Evolutionary conservation across 2,329 filamentous ascomycete species (phyloP).

Genomic region (Elsinoe australis): DNA sequence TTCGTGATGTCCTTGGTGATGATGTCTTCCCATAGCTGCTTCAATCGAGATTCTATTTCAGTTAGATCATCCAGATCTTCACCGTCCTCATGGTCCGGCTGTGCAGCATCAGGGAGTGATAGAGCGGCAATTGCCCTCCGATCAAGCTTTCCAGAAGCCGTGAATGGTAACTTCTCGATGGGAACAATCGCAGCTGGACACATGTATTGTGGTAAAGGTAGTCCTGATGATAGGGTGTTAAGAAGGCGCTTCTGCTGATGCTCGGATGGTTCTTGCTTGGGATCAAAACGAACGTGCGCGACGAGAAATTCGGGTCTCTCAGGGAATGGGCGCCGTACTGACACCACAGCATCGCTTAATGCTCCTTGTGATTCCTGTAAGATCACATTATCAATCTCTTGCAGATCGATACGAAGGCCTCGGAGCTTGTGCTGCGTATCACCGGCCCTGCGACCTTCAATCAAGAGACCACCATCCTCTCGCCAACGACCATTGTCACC

Average conservation of each 20-base stretch:
- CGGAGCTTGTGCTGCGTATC: constrained; percentile 43
- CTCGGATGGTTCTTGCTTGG: background rate
- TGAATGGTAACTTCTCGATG: constrained; percentile 27
- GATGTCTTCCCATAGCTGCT: background rate
- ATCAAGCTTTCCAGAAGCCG: constrained; percentile 28
- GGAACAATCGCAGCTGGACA: constrained; percentile 28
- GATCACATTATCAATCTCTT: constrained; percentile 38
- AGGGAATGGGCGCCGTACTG: background rate
- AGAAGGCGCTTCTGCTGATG: constrained; percentile 13
- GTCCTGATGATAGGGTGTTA: constrained; percentile 20
- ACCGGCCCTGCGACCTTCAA: constrained; percentile 35
- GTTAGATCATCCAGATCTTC: background rate
- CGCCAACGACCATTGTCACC: constrained; percentile 36
- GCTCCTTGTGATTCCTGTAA: constrained; percentile 23
- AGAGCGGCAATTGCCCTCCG: constrained; percentile 23
- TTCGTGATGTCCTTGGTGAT: background rate
- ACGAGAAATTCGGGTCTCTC: constrained; percentile 27
- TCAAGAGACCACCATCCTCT: constrained; percentile 31
- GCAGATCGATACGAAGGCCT: constrained; percentile 42
- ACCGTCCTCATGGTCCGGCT: background rate
- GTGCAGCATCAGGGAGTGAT: constrained; percentile 20
- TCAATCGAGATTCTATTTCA: constrained; percentile 8
- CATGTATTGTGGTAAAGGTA: constrained; percentile 35
- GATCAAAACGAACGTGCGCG: constrained; percentile 31
- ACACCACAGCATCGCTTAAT: constrained; percentile 27